Percentiles rank a stretch among this genome's conserved stretches.
These are phyloP conservation scores for Musa balbisiana DNA, from an alignment of 202 grass and related monocot species.

Conservation along the genomic window DNA sequence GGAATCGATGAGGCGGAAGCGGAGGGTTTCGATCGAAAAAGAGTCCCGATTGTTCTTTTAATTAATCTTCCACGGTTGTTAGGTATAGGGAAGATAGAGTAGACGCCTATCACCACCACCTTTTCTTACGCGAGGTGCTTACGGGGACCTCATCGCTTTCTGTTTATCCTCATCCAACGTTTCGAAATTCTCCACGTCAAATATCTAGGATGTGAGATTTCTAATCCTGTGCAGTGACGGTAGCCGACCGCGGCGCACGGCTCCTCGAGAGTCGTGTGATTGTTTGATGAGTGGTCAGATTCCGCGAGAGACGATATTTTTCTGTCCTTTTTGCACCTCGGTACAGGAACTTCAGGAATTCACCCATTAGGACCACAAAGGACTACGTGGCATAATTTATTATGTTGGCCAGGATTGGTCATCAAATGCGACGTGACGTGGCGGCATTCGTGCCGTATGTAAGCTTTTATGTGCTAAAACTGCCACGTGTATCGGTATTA, in stretches of 20 bases:
- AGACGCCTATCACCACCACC: neutral
- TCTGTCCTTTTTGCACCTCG: too few species aligned
- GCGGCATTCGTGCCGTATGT: too few species aligned
- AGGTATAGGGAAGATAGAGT: neutral
- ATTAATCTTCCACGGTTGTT: neutral
- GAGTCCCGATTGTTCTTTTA: neutral
- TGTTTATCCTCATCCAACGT: neutral
- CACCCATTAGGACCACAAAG: too few species aligned
- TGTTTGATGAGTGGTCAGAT: neutral
- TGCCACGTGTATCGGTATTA: too few species aligned
- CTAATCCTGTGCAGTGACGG: too few species aligned
- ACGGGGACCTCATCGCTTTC: neutral
- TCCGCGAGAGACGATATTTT: neutral
- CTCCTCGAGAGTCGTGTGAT: neutral
- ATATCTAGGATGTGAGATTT: too few species aligned
- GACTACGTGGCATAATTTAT: too few species aligned
- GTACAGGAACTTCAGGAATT: too few species aligned
- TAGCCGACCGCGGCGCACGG: neutral
- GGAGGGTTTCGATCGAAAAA: conserved; percentile 2
- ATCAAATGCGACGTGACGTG: too few species aligned
- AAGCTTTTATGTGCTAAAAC: too few species aligned
- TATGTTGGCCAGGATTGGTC: too few species aligned
- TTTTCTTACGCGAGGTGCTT: neutral
- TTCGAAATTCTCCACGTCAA: neutral
- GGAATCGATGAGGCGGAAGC: neutral